Evolutionary conservation across 371 early-diverging fungal species (phyloP).

Genomic region (Rhizomucor pusillus): DNA sequence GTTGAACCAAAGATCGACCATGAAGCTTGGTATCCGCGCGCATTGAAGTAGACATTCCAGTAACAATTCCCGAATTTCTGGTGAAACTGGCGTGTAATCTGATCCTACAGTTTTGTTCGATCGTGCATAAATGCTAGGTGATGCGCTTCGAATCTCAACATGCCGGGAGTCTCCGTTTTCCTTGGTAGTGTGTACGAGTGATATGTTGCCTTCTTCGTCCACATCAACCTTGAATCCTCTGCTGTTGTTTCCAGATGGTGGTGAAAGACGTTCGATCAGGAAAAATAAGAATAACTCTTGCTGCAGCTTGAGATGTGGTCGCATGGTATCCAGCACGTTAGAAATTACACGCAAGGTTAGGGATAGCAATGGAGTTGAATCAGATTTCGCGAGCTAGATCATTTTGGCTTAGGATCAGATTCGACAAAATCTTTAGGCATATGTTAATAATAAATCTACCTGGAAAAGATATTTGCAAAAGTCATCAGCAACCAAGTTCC

Average conservation of each 20-base stretch:
- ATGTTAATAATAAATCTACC: constrained; percentile 31
- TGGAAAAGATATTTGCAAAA: constrained; percentile 86
- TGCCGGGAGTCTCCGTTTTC: constrained; percentile 11
- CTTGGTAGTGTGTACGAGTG: constrained; percentile 13
- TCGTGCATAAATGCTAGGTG: constrained; percentile 41
- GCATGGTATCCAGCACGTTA: constrained; percentile 72
- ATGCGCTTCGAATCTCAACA: constrained; percentile 34
- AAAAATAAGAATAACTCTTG: constrained; percentile 79
- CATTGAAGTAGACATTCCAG: constrained; percentile 79
- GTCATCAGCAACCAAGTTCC: constrained; percentile 76
- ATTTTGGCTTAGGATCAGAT: neutral
- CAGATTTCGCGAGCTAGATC: constrained; percentile 55
- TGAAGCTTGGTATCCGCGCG: constrained; percentile 69
- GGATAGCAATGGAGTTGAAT: constrained; percentile 59
- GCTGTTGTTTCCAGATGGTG: constrained; percentile 41
- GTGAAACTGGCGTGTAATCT: constrained; percentile 55
- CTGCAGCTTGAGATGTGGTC: constrained; percentile 70
- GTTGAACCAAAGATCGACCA: constrained; percentile 89
- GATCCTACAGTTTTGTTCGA: constrained; percentile 20
- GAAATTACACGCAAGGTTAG: constrained; percentile 66
- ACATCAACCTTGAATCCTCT: constrained; percentile 31
- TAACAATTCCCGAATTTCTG: constrained; percentile 81
- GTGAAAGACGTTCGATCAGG: constrained; percentile 64
- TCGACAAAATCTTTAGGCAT: neutral
- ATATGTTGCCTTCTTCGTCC: constrained; percentile 40